phyloP scores from a whole-genome alignment of 352 stramenopile species.

The Globisporangium cylindrosporum region DNA sequence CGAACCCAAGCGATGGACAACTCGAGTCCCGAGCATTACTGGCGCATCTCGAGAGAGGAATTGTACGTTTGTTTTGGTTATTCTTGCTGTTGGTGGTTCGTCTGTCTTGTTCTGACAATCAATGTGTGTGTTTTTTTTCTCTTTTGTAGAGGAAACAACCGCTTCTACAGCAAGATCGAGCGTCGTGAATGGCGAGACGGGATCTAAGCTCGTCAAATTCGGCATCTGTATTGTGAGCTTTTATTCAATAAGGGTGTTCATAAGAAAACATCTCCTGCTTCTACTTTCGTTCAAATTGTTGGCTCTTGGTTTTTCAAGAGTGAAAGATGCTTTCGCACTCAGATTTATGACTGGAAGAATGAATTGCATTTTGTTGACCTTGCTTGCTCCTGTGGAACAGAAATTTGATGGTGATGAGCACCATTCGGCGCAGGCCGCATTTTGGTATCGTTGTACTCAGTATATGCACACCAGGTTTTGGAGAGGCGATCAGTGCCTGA shows the following conservation, averaged over 20 bases:
- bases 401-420: too few species aligned
- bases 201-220: conserved; percentile 21
- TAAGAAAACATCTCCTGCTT: too few species aligned
- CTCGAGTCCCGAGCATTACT: conserved; percentile 79
- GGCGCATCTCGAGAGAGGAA: conserved; percentile 77
- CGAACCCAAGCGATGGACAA: conserved; percentile 75
- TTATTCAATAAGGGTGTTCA: too few species aligned
- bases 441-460: too few species aligned
- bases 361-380: too few species aligned
- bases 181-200: conserved; percentile 60
- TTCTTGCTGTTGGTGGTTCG: background rate
- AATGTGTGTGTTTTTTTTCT: background rate
- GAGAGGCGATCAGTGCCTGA: background rate
- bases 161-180: conserved; percentile 84
- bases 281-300: too few species aligned
- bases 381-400: too few species aligned
- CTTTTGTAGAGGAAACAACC: conserved; percentile 60
- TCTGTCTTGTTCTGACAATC: conserved; percentile 5
- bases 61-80: conserved; percentile 43
- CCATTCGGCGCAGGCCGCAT: too few species aligned
- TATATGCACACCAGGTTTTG: background rate
- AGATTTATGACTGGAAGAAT: too few species aligned
- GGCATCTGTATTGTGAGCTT: too few species aligned
- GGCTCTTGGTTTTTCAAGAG: too few species aligned
- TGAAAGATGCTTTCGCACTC: too few species aligned